phyloP scores from a whole-genome alignment of 768 basidiomycete species.

The Suillus subluteus region DNA sequence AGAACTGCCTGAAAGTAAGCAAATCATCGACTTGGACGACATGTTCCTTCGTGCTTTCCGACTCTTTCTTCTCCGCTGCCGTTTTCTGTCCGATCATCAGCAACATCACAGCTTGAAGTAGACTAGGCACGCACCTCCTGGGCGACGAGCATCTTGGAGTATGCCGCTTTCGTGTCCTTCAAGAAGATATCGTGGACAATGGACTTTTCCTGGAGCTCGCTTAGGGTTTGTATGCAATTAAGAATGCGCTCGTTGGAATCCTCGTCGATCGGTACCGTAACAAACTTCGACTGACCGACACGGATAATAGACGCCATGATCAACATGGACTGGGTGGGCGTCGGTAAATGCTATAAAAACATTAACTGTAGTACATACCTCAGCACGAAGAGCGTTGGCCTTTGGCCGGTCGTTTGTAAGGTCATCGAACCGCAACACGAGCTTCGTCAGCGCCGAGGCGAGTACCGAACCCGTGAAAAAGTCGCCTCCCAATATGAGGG shows the following conservation, averaged over 20 bases:
- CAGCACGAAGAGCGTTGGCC: constrained; percentile 20
- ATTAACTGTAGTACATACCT: neutral
- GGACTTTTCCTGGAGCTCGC: constrained; percentile 65
- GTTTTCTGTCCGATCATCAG: constrained; percentile 61
- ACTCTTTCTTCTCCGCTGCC: constrained; percentile 87
- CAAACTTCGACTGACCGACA: constrained; percentile 96
- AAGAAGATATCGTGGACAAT: constrained; percentile 75
- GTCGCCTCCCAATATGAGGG: constrained; percentile 90
- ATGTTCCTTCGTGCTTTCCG: constrained; percentile 65
- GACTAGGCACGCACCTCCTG: constrained; percentile 68
- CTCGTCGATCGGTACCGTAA: constrained; percentile 94
- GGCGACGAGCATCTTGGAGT: constrained; percentile 92
- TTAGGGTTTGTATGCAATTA: constrained; percentile 93
- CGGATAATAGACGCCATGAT: constrained; percentile 98
- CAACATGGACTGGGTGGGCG: constrained; percentile 74
- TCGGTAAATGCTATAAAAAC: neutral
- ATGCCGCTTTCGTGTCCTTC: constrained; percentile 88
- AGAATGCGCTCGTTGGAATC: constrained; percentile 96
- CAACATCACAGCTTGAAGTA: neutral
- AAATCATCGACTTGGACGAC: constrained; percentile 94
- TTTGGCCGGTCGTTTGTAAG: constrained; percentile 53
- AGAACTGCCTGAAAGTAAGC: constrained; percentile 91
- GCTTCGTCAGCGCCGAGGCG: constrained; percentile 88
- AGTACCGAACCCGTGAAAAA: constrained; percentile 95
- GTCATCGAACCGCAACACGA: constrained; percentile 75